Conservation (phyloP, 176 grass and related monocot genomes). For the Avena atlantica region DNA sequence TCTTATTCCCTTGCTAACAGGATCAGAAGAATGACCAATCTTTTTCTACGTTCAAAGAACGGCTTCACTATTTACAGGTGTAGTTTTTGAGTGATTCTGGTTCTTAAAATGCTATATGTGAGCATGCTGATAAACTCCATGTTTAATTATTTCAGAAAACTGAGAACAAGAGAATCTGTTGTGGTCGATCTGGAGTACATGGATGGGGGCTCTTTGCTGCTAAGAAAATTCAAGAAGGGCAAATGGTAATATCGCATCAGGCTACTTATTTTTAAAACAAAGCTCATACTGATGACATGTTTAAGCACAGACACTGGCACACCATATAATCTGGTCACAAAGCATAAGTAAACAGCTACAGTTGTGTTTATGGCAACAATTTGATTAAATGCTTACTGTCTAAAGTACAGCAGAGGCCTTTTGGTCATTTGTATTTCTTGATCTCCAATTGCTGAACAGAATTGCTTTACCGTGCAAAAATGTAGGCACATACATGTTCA, state of each 20-base stretch:
- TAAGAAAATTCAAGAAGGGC: conserved; percentile 86
- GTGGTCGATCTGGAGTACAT: conserved; percentile 92
- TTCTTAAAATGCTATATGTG: conserved; percentile 36
- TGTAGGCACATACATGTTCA: background rate
- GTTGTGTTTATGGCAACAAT: background rate
- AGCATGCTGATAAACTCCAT: conserved; percentile 37
- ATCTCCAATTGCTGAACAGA: background rate
- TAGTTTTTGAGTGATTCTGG: conserved; percentile 33
- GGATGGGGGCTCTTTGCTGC: conserved; percentile 97
- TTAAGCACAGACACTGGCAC: background rate
- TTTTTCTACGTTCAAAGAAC: conserved; percentile 80
- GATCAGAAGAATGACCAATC: conserved; percentile 51
- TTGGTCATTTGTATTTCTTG: background rate
- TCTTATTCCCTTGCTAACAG: conserved; percentile 62
- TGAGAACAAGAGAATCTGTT: conserved; percentile 80
- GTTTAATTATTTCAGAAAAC: conserved; percentile 69
- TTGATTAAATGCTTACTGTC: background rate
- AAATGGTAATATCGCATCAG: conserved; percentile 70
- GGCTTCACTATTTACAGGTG: conserved; percentile 79
- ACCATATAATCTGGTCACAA: background rate
- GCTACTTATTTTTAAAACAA: no score
- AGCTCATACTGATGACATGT: no score
- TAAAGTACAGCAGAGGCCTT: background rate
- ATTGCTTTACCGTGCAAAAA: no score
- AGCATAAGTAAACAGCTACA: background rate